Evolutionary conservation across 2,329 filamentous ascomycete genomes (phyloP).

Genomic region (Gnomoniopsis sp.): DNA sequence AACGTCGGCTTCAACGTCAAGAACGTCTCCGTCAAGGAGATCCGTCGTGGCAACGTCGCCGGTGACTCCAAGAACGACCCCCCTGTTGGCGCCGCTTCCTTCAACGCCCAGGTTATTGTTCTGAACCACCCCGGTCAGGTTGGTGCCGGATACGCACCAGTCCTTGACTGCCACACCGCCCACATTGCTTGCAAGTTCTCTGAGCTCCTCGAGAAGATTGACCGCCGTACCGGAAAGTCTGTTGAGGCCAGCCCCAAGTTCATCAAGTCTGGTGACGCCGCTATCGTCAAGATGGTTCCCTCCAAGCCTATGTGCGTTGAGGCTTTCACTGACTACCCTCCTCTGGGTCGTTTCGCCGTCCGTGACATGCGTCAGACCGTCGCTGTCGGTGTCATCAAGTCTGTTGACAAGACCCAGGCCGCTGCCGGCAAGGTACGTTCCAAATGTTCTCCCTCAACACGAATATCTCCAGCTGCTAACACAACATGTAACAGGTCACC

Average conservation of each 20-base stretch:
- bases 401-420: constrained; percentile 62
- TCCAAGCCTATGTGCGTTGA: constrained; percentile 99
- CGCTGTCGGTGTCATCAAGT: constrained; percentile 94
- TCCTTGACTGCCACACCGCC: constrained; percentile 99
- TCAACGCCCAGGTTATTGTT: constrained; percentile 99
- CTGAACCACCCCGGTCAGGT: constrained; percentile 99
- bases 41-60: constrained; percentile 99
- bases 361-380: constrained; percentile 95
- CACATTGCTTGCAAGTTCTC: constrained; percentile 99
- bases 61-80: constrained; percentile 99
- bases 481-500: constrained; percentile 42
- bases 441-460: constrained; percentile 25
- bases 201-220: constrained; percentile 99
- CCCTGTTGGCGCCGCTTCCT: constrained; percentile 80
- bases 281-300: constrained; percentile 99
- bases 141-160: constrained; percentile 97
- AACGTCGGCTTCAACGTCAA: constrained; percentile 99
- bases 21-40: constrained; percentile 99
- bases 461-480: constrained; percentile 25
- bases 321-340: constrained; percentile 99
- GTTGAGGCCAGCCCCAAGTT: constrained; percentile 93
- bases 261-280: constrained; percentile 99
- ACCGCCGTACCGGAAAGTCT: constrained; percentile 99
- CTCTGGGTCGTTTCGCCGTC: constrained; percentile 99
- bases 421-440: constrained; percentile 51